Percentiles rank a stretch among this genome's conserved stretches.
These are phyloP conservation scores for Anisodus acutangulus DNA, from an alignment of 257 asterid species.

Conservation along the genomic window DNA sequence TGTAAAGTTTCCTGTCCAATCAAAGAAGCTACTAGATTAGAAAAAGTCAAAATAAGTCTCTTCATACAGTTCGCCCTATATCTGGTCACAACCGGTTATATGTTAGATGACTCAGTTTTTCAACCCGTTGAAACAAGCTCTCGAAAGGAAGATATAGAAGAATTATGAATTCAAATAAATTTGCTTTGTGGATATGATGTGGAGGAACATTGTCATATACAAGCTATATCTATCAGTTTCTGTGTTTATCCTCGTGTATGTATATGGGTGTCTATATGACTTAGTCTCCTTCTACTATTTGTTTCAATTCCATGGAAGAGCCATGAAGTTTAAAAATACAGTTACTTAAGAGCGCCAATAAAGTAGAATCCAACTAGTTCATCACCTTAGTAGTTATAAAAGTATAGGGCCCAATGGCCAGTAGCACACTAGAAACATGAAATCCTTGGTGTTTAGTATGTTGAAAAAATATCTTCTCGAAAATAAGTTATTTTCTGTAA, in stretches of 20 bases:
- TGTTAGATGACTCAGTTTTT: slow-evolving; percentile 9
- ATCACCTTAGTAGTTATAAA: not conserved
- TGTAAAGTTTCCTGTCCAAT: slow-evolving; percentile 10
- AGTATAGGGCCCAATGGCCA: not conserved
- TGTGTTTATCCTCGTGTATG: slow-evolving; percentile 11
- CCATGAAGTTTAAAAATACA: not conserved
- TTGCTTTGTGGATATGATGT: not conserved
- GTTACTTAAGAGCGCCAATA: not conserved
- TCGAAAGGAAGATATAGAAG: not conserved
- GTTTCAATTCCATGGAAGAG: slow-evolving; percentile 1
- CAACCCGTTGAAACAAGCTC: slow-evolving; percentile 21
- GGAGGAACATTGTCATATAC: slow-evolving; percentile 5
- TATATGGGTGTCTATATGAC: not conserved
- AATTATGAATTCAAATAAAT: not conserved
- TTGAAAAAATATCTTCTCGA: too few species aligned
- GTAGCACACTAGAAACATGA: too few species aligned
- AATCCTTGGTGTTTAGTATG: too few species aligned
- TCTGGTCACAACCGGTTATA: slow-evolving; percentile 18
- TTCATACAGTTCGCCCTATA: not conserved
- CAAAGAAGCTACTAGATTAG: slow-evolving; percentile 4
- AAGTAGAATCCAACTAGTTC: slow-evolving; percentile 8
- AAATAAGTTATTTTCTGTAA: too few species aligned
- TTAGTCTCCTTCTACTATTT: not conserved
- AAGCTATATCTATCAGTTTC: slow-evolving; percentile 19
- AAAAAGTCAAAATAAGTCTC: not conserved